These are phyloP conservation scores for Onygena corvina DNA, from an alignment of 2,329 filamentous ascomycete species.

Conservation along the genomic window DNA sequence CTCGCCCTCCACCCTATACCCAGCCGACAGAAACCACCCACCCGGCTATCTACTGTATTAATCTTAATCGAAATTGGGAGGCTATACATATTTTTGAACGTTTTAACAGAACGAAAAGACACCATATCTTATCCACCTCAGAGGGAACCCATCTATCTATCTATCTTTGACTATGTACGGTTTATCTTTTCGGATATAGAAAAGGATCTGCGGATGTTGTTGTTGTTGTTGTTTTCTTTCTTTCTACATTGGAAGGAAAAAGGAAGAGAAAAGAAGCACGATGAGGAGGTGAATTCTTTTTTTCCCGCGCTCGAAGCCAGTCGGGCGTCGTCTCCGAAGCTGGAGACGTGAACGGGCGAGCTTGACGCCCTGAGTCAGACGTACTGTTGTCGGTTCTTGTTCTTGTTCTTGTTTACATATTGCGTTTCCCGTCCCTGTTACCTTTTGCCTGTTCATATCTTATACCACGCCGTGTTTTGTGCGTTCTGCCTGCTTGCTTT, in stretches of 20 bases:
- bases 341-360: not conserved
- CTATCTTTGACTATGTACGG: not conserved
- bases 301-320: conserved; percentile 2
- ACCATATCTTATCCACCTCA: no score
- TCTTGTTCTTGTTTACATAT: not conserved
- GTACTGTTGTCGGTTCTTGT: not conserved
- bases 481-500: not conserved
- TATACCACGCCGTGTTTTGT: not conserved
- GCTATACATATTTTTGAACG: not conserved
- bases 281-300: not conserved
- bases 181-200: conserved; percentile 7
- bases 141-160: no score
- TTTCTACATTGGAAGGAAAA: not conserved
- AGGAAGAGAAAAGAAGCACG: not conserved
- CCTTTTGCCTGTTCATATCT: no score
- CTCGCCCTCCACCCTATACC: not conserved
- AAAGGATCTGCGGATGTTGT: no score
- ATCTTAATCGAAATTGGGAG: conserved; percentile 6
- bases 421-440: not conserved
- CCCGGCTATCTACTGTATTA: not conserved
- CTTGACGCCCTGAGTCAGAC: no score
- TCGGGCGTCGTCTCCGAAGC: not conserved
- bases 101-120: no score
- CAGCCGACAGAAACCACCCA: not conserved
- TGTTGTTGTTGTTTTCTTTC: not conserved